Evolutionary conservation across 306 rosid genomes (phyloP), one percentile per base, ranked within the genome.

Genomic region (Hylodesmum podocarpum): DNA sequence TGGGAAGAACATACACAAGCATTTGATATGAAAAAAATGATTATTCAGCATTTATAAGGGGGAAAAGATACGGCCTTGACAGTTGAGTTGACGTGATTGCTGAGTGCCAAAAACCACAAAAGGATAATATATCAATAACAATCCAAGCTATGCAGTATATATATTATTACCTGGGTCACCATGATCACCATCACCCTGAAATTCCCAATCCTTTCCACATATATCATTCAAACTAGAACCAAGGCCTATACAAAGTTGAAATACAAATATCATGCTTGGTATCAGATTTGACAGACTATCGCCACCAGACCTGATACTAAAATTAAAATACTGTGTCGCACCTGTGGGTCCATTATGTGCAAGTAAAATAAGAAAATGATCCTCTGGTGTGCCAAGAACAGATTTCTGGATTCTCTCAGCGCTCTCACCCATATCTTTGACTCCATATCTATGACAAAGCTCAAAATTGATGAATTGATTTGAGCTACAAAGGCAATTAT

Each of bases 321-420:
- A 66, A 39, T 69, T 40, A 53, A 79, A 53, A 75, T 49, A 72
- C 0, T n/a, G 37, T 22, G 67, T 58, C 37, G 29, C 70, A 94
- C 96, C 95, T 82, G 89, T 80, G 31, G 96, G 98, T 67, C 95
- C 98, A 84, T 93, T 91, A 76, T 93, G 98, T 71, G 98, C 98
- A 70, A 93, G 96, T 77, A 89, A 46, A 77, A 93, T 67, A 58
- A 87, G 86, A 41, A 84, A 78, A 83, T 89, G 87, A 85, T 78
- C 90, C 63, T 86, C 86, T 3, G 96, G 96, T 46, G 88, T 68
- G 33, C 89, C 87, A 67, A 83, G 69, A 74, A 92, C 89, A 73
- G 88, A 91, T 76, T 88, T 80, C 62, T 81, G 86, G 83, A 91
- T 91, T 86, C 82, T 91, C 75, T 81, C 88, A 37, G 94, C 90